These are phyloP conservation scores for Calonectria montana DNA, from an alignment of 2,329 filamentous ascomycete genomes.

Conservation along the genomic window DNA sequence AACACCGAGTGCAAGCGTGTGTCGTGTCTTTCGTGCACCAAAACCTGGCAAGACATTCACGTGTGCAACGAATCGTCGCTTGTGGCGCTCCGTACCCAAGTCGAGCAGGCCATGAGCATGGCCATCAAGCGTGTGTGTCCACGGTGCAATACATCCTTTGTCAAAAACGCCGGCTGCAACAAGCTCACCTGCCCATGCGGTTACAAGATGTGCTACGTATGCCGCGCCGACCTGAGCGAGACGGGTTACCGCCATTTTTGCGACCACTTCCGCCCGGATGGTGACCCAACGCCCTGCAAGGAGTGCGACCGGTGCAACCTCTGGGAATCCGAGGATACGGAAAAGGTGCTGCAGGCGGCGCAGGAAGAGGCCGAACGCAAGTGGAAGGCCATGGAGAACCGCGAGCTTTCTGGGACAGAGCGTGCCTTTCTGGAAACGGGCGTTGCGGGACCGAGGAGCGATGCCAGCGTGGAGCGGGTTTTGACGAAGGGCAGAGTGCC, in stretches of 20 bases:
- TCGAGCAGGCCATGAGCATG: slow-evolving; percentile 93
- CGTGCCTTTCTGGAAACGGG: slow-evolving; percentile 68
- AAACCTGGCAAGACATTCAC: slow-evolving; percentile 89
- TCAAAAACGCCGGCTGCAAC: slow-evolving; percentile 95
- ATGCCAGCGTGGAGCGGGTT: slow-evolving; percentile 46
- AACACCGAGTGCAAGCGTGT: slow-evolving; percentile 73
- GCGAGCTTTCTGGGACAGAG: slow-evolving; percentile 66
- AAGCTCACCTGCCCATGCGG: slow-evolving; percentile 96
- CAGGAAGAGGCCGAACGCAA: slow-evolving; percentile 77
- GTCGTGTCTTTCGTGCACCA: slow-evolving; percentile 86
- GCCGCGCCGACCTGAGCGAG: slow-evolving; percentile 78
- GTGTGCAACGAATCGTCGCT: slow-evolving; percentile 88
- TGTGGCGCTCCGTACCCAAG: slow-evolving; percentile 84
- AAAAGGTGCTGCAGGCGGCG: slow-evolving; percentile 74
- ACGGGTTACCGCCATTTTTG: slow-evolving; percentile 96
- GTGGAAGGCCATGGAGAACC: slow-evolving; percentile 75
- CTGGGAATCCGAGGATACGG: slow-evolving; percentile 80
- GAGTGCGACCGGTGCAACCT: slow-evolving; percentile 87
- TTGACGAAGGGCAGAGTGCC: slow-evolving; percentile 50
- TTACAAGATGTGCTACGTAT: slow-evolving; percentile 98
- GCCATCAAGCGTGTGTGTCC: slow-evolving; percentile 97
- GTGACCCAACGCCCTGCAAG: slow-evolving; percentile 75
- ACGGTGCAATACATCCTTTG: slow-evolving; percentile 88
- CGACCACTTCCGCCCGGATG: slow-evolving; percentile 89
- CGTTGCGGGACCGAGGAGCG: slow-evolving; percentile 46